These are phyloP conservation scores for Raphidocelis subcapitata DNA, from an alignment of 139 green algal genomes.

Conservation along the genomic window DNA sequence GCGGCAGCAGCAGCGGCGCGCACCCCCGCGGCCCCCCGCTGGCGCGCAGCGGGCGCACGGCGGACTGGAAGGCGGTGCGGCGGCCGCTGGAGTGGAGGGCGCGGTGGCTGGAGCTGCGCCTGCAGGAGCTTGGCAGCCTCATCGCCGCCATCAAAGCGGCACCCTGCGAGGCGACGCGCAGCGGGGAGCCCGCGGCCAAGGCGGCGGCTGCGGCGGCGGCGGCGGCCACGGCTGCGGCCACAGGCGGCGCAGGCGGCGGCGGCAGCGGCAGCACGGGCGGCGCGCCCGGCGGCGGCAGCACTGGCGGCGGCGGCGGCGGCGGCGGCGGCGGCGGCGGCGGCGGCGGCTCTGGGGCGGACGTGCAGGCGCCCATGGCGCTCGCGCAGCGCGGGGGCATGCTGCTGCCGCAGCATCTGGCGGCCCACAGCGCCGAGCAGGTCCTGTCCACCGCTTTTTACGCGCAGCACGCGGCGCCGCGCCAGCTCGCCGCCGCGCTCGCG, in stretches of 20 bases:
- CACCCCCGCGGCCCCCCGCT: no score
- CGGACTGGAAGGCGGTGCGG: conserved; percentile 31
- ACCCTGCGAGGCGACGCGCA: background rate
- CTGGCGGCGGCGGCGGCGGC: no score
- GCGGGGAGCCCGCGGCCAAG: background rate
- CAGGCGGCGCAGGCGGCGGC: background rate
- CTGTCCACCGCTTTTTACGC: conserved; percentile 13
- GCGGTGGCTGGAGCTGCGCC: conserved; percentile 49
- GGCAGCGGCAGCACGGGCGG: background rate
- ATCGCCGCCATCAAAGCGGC: conserved; percentile 14
- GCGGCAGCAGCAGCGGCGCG: background rate
- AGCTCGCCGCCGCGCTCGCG: no score
- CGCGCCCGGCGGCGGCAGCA: no score
- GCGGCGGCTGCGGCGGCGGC: background rate
- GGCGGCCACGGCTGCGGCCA: conserved; percentile 1
- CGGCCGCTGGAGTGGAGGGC: conserved; percentile 38
- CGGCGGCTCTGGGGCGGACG: background rate
- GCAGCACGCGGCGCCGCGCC: background rate
- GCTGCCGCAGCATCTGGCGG: conserved; percentile 21
- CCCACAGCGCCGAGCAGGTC: background rate
- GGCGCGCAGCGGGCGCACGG: background rate
- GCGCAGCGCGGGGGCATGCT: conserved; percentile 14
- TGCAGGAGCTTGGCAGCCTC: conserved; percentile 35
- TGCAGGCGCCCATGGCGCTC: background rate
- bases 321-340: no score